These are phyloP conservation scores for Entophlyctis helioformis DNA, from an alignment of 192 early-diverging fungal species.

Conservation along the genomic window DNA sequence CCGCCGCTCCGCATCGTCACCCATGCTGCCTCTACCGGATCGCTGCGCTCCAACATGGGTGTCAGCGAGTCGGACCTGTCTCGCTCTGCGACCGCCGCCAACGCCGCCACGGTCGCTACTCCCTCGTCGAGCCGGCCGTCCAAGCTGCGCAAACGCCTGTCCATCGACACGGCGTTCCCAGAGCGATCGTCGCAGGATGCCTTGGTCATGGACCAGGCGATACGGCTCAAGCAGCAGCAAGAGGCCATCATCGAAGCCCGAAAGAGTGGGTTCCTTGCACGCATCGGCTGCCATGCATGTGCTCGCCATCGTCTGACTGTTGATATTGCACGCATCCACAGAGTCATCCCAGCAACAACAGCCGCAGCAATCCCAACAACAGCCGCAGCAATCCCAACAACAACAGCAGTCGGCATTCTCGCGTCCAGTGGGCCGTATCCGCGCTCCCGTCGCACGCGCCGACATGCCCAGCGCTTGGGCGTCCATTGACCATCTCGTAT, in stretches of 20 bases:
- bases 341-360: slow-evolving; percentile 13
- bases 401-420: neutral
- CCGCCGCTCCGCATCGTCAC: too few relatives aligned
- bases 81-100: too few relatives aligned
- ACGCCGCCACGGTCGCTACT: too few relatives aligned
- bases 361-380: slow-evolving; percentile 5
- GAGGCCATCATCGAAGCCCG: slow-evolving; percentile 49
- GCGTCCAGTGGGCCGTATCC: too few relatives aligned
- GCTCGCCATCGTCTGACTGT: slow-evolving; percentile 1
- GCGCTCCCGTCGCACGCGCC: too few relatives aligned
- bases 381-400: neutral
- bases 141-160: slow-evolving; percentile 11
- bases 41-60: too few relatives aligned
- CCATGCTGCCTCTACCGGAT: too few relatives aligned
- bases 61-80: too few relatives aligned
- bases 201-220: slow-evolving; percentile 18
- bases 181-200: neutral
- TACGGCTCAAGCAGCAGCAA: slow-evolving; percentile 50
- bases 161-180: slow-evolving; percentile 13
- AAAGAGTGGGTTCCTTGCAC: slow-evolving; percentile 12
- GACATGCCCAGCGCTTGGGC: too few relatives aligned
- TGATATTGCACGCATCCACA: slow-evolving; percentile 7
- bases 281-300: slow-evolving; percentile 10
- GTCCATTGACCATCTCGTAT: too few relatives aligned
- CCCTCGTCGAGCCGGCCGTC: slow-evolving; percentile 1